Base-by-base conservation (phyloP, 805 yeast genomes). In the Blastobotrys americana region DNA sequence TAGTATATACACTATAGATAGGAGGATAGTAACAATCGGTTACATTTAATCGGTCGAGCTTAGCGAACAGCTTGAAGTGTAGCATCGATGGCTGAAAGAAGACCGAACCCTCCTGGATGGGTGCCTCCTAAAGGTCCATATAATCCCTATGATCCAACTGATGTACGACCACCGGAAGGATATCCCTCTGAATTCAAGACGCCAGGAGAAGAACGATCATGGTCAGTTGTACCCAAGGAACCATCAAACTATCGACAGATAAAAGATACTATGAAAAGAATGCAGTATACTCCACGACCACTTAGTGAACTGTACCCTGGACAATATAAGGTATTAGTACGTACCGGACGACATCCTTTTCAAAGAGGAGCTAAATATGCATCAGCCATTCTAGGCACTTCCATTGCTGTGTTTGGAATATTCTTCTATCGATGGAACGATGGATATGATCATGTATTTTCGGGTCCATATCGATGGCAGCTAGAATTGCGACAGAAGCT, bases 371-470 rank as follows among this genome's bases (percentile, higher is more conserved):
- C 83, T 4, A 68, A 74, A 45, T 63, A 75, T 60, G 72, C 81
- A 19, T 80, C 82, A 0, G 70, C 72, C 34, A 56, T 74, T 5
- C 54, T 77, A 25, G 73, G 77, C 5, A 66, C 69, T 25, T 70
- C 74, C 0, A 61, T 82, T 5, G 63, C 76, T 20, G 58, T 75
- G 1, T 82, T 80, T 55, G 78, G 79, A 18, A 73, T 82, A 2
- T 86, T 86, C 59, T 80, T 84, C 64, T 76, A 80, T 60, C 68
- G 87, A 42, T 85, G 95, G 95, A 84, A 86, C 57, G 93, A 85
- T 47, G 88, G 88, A 2, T 74, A 76, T 50, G 90, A 85, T 46
- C 80, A 85, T 55, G 78, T 82, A 5, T 78, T 85, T 63, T 73
- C 86, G 9, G 77, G 74, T 34, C 77, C 83, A 41, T 78, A 84